phyloP scores from a whole-genome alignment of 345 rosid genomes.

The Barbarea vulgaris region DNA sequence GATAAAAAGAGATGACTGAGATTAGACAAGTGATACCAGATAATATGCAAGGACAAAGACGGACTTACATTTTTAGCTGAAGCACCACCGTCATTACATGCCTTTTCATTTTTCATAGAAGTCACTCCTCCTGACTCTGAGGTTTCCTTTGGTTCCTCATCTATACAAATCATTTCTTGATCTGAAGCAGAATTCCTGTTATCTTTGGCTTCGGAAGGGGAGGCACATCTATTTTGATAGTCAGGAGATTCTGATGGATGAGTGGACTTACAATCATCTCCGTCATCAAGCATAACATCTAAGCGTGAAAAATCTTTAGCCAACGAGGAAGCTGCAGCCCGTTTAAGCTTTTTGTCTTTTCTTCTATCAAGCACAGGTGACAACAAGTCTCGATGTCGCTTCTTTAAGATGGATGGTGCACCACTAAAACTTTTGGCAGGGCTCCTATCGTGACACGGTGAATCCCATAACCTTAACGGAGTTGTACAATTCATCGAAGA shows the following conservation, averaged over 20 bases:
- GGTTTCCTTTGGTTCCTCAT: slow-evolving; percentile 40
- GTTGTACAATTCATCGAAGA: slow-evolving; percentile 81
- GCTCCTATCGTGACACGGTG: slow-evolving; percentile 68
- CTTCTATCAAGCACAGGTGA: slow-evolving; percentile 85
- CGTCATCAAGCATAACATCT: slow-evolving; percentile 72
- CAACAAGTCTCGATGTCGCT: slow-evolving; percentile 79
- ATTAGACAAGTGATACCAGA: not conserved
- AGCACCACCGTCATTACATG: slow-evolving; percentile 36
- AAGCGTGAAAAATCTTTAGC: slow-evolving; percentile 64
- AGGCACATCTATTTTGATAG: slow-evolving; percentile 37
- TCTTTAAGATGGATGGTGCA: slow-evolving; percentile 89
- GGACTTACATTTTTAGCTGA: slow-evolving; percentile 49
- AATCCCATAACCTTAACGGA: slow-evolving; percentile 92
- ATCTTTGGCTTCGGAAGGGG: slow-evolving; percentile 56
- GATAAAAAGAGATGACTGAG: slow-evolving; percentile 4
- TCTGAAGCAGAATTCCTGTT: slow-evolving; percentile 41
- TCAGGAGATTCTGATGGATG: slow-evolving; percentile 43
- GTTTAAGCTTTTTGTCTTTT: slow-evolving; percentile 75
- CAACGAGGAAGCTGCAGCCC: slow-evolving; percentile 60
- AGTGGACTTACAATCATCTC: slow-evolving; percentile 44
- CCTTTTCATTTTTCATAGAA: slow-evolving; percentile 24
- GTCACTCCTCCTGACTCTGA: slow-evolving; percentile 52
- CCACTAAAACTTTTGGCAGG: slow-evolving; percentile 74
- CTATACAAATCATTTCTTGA: slow-evolving; percentile 26
- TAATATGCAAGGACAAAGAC: slow-evolving; percentile 10